Conservation (phyloP, 805 yeast genomes). For the Pichia cabralensis region DNA sequence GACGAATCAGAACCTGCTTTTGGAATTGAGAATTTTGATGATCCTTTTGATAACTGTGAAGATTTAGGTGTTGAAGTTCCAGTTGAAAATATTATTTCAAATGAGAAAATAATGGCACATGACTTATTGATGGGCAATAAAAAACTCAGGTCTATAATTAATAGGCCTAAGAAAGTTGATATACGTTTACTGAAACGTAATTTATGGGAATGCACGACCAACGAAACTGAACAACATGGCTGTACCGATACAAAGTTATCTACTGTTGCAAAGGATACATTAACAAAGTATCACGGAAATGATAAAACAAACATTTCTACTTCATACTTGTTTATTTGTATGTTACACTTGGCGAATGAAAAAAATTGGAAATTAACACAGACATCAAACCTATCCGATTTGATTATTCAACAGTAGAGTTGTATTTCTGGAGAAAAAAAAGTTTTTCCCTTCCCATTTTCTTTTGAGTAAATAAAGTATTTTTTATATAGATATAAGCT, state of each 20-base stretch:
- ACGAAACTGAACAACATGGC: constrained; percentile 25
- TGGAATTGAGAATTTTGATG: constrained; percentile 18
- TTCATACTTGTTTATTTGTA: constrained; percentile 75
- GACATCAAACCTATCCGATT: constrained; percentile 24
- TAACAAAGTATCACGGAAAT: constrained; percentile 41
- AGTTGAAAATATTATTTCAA: too few relatives aligned
- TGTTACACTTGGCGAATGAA: constrained; percentile 81
- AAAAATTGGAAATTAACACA: constrained; percentile 54
- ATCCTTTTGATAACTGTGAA: constrained; percentile 16
- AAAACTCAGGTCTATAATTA: too few relatives aligned
- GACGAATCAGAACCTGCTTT: neutral
- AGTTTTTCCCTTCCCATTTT: too few relatives aligned
- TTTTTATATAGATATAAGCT: too few relatives aligned
- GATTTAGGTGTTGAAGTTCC: constrained; percentile 11
- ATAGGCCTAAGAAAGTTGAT: constrained; percentile 79
- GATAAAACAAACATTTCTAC: constrained; percentile 65
- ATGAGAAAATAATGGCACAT: too few relatives aligned
- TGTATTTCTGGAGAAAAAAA: too few relatives aligned
- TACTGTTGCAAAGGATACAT: constrained; percentile 19
- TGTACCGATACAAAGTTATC: constrained; percentile 9
- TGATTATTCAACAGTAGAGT: constrained; percentile 14
- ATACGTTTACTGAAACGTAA: constrained; percentile 64
- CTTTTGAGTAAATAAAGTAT: too few relatives aligned
- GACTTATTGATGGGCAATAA: too few relatives aligned
- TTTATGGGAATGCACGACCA: constrained; percentile 67